Evolutionary conservation across 1,139 yeast genomes (phyloP).

Genomic region (Insectozyma bohioensis): DNA sequence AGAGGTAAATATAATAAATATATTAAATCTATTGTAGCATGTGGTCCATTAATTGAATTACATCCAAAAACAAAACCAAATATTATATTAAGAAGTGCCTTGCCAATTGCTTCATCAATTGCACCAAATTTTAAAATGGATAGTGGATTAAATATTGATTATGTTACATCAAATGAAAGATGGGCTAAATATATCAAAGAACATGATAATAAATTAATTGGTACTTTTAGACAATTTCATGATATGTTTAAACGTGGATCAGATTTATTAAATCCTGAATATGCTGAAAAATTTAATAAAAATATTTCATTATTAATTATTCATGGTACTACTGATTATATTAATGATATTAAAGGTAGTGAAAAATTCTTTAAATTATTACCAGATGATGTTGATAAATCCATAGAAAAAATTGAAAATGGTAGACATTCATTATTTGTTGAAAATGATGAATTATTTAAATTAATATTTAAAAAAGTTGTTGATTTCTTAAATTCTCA

Average conservation of each 20-base stretch:
- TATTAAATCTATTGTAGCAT: slow-evolving; percentile 55
- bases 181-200: slow-evolving; percentile 45
- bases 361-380: slow-evolving; percentile 44
- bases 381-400: slow-evolving; percentile 24
- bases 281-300: slow-evolving; percentile 43
- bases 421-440: slow-evolving; percentile 48
- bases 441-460: slow-evolving; percentile 42
- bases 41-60: slow-evolving; percentile 67
- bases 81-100: slow-evolving; percentile 39
- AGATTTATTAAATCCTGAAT: slow-evolving; percentile 41
- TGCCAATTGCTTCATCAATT: slow-evolving; percentile 48
- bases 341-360: slow-evolving; percentile 59
- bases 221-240: slow-evolving; percentile 42
- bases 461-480: slow-evolving; percentile 32
- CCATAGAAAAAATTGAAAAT: slow-evolving; percentile 22
- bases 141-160: slow-evolving; percentile 54
- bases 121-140: slow-evolving; percentile 58
- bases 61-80: slow-evolving; percentile 63
- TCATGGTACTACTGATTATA: slow-evolving; percentile 40
- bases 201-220: slow-evolving; percentile 43
- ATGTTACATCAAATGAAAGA: slow-evolving; percentile 53
- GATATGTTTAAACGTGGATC: slow-evolving; percentile 71
- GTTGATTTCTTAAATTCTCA: slow-evolving; percentile 37
- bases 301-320: slow-evolving; percentile 48
- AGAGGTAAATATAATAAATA: slow-evolving; percentile 57